Base-by-base conservation (phyloP, 2,329 filamentous ascomycete genomes). In the Blastomyces parvus region DNA sequence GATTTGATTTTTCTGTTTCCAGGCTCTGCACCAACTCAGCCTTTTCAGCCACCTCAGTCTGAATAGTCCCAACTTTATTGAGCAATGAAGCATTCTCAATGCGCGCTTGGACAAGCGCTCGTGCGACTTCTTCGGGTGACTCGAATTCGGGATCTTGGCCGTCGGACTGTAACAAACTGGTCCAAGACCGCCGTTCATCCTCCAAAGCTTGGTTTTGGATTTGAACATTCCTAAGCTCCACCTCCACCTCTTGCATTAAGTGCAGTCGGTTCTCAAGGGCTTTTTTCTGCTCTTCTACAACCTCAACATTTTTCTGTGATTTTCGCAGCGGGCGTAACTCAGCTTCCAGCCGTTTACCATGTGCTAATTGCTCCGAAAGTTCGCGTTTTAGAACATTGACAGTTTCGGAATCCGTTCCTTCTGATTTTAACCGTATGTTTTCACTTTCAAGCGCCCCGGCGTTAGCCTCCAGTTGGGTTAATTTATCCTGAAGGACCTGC, bases 231-330 rank as follows among this genome's bases (percentile, higher is more conserved):
- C 85, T 82, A 14, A 97, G 80, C 71, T 97, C 89, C 36, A 84
- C 81, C 70, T 94, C 86, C 11, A 96, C 71, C 14, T 84, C 81
- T 63, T 90, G 86, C 74, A 93, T 88, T 46, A 88, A 81, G 65
- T 90, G 86, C 1, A 99, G 74, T 71, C 86, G 90, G 40, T 87
- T 86, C 74, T 94, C 88, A 27, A 99, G 78, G 0, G 86, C 85
- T 66, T 90, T 83, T 80, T 97, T 97, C 78, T 99, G 91, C 74
- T 99, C 94, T 73, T 99, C 91, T 0, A 97, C 89, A 1, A 99
- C 84, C 71, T 96, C 90, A 1, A 96, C 87, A n/a, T 89, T 90
- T 76, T 90, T 93, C 73, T 91, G 87, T 3, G 88, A 78, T 68
- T 91, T 89, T 17, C 91, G 87, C 46, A 95, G 82, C 68, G 91